A percentile compares a stretch with the other conserved stretches of the same genome.
Evolutionary conservation across 805 yeast genomes (phyloP).

Genomic region (Pichia phayaonensis): DNA sequence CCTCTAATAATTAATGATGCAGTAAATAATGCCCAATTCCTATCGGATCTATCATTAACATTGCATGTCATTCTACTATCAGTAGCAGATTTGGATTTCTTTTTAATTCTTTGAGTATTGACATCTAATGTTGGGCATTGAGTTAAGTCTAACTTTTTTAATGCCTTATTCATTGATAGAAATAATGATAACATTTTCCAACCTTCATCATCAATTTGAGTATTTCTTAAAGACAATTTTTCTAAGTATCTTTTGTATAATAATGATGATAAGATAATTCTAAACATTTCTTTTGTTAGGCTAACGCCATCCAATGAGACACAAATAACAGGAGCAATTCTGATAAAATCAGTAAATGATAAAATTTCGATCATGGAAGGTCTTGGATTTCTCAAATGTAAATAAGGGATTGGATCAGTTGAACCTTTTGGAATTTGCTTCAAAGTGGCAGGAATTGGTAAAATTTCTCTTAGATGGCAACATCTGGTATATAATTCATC

Average conservation of each 20-base stretch:
- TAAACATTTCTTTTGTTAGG: conserved; percentile 68
- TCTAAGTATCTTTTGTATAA: conserved; percentile 58
- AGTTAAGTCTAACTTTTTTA: conserved; percentile 61
- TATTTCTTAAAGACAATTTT: conserved; percentile 71
- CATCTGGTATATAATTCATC: conserved; percentile 85
- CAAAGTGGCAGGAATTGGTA: conserved; percentile 85
- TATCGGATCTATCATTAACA: conserved; percentile 52
- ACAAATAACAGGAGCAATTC: conserved; percentile 76
- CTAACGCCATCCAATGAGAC: conserved; percentile 74
- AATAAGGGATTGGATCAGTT: conserved; percentile 60
- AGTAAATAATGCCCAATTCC: conserved; percentile 77
- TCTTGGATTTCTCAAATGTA: conserved; percentile 75
- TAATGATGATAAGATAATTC: conserved; percentile 63
- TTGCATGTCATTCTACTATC: conserved; percentile 38
- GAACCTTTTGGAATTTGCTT: conserved; percentile 76
- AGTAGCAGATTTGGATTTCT: conserved; percentile 17
- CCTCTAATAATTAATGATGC: conserved; percentile 62
- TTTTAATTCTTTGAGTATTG: conserved; percentile 33
- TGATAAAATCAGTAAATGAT: conserved; percentile 79
- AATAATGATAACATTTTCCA: conserved; percentile 80
- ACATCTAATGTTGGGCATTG: conserved; percentile 50
- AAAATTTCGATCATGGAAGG: conserved; percentile 86
- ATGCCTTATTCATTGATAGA: conserved; percentile 50
- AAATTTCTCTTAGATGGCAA: conserved; percentile 84
- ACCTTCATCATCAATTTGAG: conserved; percentile 60